Base-by-base conservation (phyloP, 1,139 yeast species). In the Torulaspora pretoriensis region DNA sequence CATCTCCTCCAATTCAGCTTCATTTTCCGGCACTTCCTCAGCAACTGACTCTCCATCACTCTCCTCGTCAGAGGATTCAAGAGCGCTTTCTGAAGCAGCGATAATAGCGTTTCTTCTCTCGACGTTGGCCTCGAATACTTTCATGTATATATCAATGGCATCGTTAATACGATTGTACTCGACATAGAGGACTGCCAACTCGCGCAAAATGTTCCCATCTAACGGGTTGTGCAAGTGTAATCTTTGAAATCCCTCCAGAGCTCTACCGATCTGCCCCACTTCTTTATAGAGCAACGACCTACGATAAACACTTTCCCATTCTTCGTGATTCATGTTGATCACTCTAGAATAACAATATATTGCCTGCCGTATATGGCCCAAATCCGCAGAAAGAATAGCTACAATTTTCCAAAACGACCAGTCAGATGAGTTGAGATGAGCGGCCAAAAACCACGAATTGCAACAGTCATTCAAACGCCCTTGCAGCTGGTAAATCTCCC, bases 371-470 rank as follows among this genome's bases (percentile, higher is more conserved):
- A 74, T 70, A 54, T 81, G 84, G 1, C 88, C 94, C 54, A 85
- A 67, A 35, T 83, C 83, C 4, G 73, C 71, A 46, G 95, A 82
- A 47, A 87, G 67, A 45, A 81, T 85, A 0, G 95, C 97, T 27
- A 88, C 88, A 38, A 76, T 79, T 27, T 80, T 79, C 97, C 97
- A 92, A 51, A 88, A 83, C 23, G 79, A 83, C 48, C 78, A 77
- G 65, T 87, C 94, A 64, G 81, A 76, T 2, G 88, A 82, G 55
- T 83, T 85, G 24, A 86, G 71, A 60, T 82, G 88, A 1, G 96
- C 96, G 0, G 95, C 97, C 30, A 84, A 67, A 46, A 87, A 73
- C 86, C 95, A 85, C 29, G 87, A 81, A 47, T 79, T 78, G 59
- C 95, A 81, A 51, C 96, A 86, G 56, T 82, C 82, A 53, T 81